These are phyloP conservation scores for Excoecaria cochinchinensis DNA, from an alignment of 345 rosid genomes.

Conservation along the genomic window DNA sequence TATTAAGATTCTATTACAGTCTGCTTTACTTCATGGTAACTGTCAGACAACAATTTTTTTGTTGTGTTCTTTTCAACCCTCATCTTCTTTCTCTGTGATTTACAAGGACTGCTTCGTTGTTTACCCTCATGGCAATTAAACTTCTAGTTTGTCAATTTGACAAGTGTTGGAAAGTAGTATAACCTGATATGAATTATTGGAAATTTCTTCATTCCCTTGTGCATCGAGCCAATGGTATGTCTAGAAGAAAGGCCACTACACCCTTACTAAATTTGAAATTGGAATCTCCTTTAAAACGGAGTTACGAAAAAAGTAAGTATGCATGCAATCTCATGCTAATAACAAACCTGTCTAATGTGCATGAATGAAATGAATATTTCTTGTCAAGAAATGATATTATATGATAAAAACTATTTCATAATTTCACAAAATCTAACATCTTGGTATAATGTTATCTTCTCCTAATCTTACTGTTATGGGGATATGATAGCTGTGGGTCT, in stretches of 20 bases:
- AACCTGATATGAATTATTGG: not conserved
- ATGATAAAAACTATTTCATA: not conserved
- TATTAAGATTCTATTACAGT: too few species aligned
- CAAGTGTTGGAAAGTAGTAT: not conserved
- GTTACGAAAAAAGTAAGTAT: too few species aligned
- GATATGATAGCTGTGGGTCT: not conserved
- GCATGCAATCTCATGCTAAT: too few species aligned
- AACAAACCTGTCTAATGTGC: too few species aligned
- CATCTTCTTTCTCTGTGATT: not conserved
- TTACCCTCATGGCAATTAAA: not conserved
- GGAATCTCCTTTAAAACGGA: not conserved
- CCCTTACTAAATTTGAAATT: too few species aligned
- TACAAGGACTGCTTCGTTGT: not conserved
- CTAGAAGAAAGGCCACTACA: not conserved
- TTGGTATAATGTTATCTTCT: not conserved
- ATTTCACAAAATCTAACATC: not conserved
- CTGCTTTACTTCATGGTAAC: too few species aligned
- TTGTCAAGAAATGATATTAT: too few species aligned
- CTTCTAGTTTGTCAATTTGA: not conserved
- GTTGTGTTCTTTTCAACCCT: too few species aligned
- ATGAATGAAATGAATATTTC: too few species aligned
- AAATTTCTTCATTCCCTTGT: too few species aligned
- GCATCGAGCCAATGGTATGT: not conserved
- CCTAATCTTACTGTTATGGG: not conserved
- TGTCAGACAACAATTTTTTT: too few species aligned